These are phyloP conservation scores for Saccharum officinarum DNA, from an alignment of 176 grass and related monocot genomes.

Conservation along the genomic window DNA sequence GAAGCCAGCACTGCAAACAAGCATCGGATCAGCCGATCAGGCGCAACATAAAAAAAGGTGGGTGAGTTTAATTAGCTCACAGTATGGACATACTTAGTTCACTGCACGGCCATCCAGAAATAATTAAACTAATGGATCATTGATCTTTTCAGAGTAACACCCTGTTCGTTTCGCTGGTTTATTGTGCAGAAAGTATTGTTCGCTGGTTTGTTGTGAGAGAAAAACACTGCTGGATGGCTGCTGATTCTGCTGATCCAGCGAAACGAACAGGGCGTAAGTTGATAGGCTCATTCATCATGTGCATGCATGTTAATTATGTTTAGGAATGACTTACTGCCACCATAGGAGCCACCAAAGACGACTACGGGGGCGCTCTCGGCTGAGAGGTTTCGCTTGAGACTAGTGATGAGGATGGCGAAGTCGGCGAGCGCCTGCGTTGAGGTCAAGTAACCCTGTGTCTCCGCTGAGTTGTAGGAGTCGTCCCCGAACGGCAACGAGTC, in stretches of 20 bases:
- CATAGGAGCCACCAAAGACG: constrained; percentile 89
- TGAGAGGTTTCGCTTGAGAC: constrained; percentile 81
- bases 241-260: too few relatives aligned
- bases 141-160: too few relatives aligned
- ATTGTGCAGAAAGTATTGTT: too few relatives aligned
- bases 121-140: too few relatives aligned
- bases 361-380: constrained; percentile 73
- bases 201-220: too few relatives aligned
- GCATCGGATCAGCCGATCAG: background rate
- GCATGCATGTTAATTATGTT: background rate
- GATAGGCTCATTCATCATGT: too few relatives aligned
- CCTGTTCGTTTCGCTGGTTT: too few relatives aligned
- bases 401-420: constrained; percentile 77
- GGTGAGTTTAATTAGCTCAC: background rate
- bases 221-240: too few relatives aligned
- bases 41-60: background rate
- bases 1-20: constrained; percentile 54
- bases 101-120: too few relatives aligned
- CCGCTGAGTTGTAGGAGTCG: constrained; percentile 56
- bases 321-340: constrained; percentile 68
- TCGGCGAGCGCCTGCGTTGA: constrained; percentile 96
- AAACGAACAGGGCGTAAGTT: too few relatives aligned
- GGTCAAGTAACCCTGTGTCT: constrained; percentile 72
- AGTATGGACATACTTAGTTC: too few relatives aligned
- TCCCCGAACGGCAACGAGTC: constrained; percentile 88